Base-by-base conservation (phyloP, 768 basidiomycete genomes). In the Boletellus ananas region DNA sequence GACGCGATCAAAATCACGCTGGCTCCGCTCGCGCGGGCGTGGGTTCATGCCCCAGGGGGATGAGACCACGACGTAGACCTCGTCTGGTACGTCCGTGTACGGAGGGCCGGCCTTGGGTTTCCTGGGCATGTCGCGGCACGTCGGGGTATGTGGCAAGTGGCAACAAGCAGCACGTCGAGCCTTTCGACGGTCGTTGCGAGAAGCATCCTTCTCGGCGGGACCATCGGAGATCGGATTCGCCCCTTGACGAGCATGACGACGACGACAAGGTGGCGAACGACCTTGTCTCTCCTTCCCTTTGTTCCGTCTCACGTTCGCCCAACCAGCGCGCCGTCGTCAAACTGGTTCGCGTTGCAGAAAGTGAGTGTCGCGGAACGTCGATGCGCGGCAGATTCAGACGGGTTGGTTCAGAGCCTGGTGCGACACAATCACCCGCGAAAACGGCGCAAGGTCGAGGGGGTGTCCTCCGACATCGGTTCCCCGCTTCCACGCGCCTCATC, bases 321-420 rank as follows among this genome's bases (percentile, higher is more conserved):
- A 34, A 23, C 6, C 25, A 51, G 48, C 10, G 11, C 38, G 10
- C 70, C 81, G 1, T 83, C 81, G 11, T 76, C 79, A 18, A 62
- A 84, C 60, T 84, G 84, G 84, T 58, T 79, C 14, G 72, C 76
- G 1, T 60, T 84, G 38, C 72, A 77, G 56, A 79, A 80, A 66
- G 83, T 82, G 44, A 33, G 67, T 25, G 1, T 31, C 13, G 1
- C 6, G 3, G 18, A 34, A 39, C 51, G 50, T 49, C 31, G 42
- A 47, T 35, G 45, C 25, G 20, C 10, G 1, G 9, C 16, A 2
- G 6, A 16, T n/a, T 59, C 31, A 58, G 11, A 3, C 6, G 11
- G 7, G 0, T 0, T 0, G 27, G 10, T 11, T 9, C 40, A 63
- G 60, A 52, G 5, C 14, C 40, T 60, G 13, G 35, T 23, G 34